Conservation (phyloP, 352 stramenopile species). For the Phytophthora sp. region DNA sequence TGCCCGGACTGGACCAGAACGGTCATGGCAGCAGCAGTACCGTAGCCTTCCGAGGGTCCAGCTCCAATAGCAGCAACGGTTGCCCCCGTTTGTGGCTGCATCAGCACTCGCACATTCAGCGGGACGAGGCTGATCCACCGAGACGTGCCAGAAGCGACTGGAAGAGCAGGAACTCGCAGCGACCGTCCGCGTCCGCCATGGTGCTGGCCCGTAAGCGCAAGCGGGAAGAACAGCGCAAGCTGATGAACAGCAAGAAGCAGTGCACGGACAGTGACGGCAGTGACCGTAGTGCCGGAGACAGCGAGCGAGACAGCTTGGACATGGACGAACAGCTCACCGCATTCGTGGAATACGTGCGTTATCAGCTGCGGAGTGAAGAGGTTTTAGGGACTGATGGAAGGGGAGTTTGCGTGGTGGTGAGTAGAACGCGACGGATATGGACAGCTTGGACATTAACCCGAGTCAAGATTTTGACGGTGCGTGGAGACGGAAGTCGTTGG, state of each 20-base stretch:
- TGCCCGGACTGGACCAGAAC: conserved; percentile 6
- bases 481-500: neutral
- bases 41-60: conserved; percentile 12
- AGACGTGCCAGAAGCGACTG: conserved; percentile 5
- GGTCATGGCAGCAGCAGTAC: neutral
- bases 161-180: conserved; percentile 17
- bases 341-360: conserved; percentile 71
- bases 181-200: conserved; percentile 40
- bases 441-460: conserved; percentile 61
- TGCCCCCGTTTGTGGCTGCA: conserved; percentile 6
- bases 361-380: neutral
- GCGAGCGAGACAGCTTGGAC: conserved; percentile 40
- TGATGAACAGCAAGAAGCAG: conserved; percentile 30
- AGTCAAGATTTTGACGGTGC: conserved; percentile 70
- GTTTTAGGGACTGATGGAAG: conserved; percentile 11
- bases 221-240: conserved; percentile 36
- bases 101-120: conserved; percentile 27
- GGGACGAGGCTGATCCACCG: conserved; percentile 14
- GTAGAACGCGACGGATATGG: conserved; percentile 62
- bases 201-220: conserved; percentile 39
- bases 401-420: neutral
- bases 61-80: neutral
- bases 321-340: conserved; percentile 55
- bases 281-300: conserved; percentile 33
- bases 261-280: conserved; percentile 34